A percentile compares a stretch with the other conserved stretches of the same genome.
phyloP scores from a whole-genome alignment of 148 eudicot genomes.

The Rhododendron molle region DNA sequence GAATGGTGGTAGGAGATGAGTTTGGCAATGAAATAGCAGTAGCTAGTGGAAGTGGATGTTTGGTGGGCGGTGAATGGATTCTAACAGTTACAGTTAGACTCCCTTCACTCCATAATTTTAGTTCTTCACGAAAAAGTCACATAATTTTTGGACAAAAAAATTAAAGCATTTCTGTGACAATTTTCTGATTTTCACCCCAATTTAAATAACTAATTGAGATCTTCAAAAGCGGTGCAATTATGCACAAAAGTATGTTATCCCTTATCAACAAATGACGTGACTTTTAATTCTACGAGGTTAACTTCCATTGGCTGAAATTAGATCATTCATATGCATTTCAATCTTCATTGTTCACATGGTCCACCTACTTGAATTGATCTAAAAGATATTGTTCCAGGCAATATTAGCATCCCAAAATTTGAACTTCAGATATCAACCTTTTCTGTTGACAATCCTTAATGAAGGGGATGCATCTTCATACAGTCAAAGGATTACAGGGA shows the following conservation, averaged over 20 bases:
- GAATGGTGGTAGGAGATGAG: not conserved
- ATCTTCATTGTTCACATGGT: not conserved
- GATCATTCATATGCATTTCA: not conserved
- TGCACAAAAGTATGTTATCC: not conserved
- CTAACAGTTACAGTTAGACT: not conserved
- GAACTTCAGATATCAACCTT: not conserved
- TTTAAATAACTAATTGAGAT: no score
- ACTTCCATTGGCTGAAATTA: not conserved
- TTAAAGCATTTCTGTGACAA: not conserved
- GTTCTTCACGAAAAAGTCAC: not conserved
- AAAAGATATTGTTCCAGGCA: not conserved
- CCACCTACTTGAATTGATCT: not conserved
- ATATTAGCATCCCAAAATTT: not conserved
- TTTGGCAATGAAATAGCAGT: not conserved
- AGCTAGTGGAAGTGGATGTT: not conserved
- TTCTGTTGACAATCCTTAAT: not conserved
- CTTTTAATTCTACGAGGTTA: not conserved
- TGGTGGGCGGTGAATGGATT: not conserved
- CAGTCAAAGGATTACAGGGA: not conserved
- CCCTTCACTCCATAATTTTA: not conserved
- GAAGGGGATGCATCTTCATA: not conserved
- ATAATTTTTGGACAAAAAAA: not conserved
- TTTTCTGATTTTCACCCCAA: not conserved
- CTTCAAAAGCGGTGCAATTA: not conserved
- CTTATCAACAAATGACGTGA: not conserved